Evolutionary conservation across 768 basidiomycete species (phyloP), one percentile per base, ranked within the genome.

Genomic region (Auriscalpium vulgare): DNA sequence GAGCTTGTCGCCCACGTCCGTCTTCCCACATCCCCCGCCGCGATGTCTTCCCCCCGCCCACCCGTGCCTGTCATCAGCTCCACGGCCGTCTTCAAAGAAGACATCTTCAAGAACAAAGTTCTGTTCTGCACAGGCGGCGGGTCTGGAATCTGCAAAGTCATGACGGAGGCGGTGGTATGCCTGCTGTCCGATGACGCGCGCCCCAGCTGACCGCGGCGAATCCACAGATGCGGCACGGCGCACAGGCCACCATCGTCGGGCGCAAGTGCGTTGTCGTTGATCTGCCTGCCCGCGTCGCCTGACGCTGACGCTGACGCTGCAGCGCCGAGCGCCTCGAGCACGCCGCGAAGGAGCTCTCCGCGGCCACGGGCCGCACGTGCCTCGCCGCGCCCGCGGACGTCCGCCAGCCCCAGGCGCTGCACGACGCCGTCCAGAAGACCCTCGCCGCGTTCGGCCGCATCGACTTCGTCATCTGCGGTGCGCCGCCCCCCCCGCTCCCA

Each of bases 391-490:
- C 85, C 59, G 93, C 81, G 1, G 95, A 98, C 65, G 95, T 99
- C 9, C 77, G 95, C 48, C 75, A 88, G 40, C 84, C 89, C 1
- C 76, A 82, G 50, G 75, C 84, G 13, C 71, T 99, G 40, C 29
- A 5, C 29, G 80, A 77, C 8, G 95, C 95, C 7, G 95, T 91
- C 17, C 70, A 81, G 29, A 78, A 82, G 66, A 81, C 89, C 1
- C 79, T 94, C 16, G 80, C 84, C 58, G 77, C 75, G 61, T 94
- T 88, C 66, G 94, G 95, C 0, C 78, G 77, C 60, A 91, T 99
- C 56, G 95, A 99, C 72, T 95, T 91, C 67, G 95, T 97, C 51
- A 90, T 97, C 54, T 93, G 91, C 66, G 93, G 93, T 89, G 69
- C 56, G 77, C 71, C 3, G 2, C 40, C 23, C 49, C 34, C 23